Conservation (phyloP, 2,329 filamentous ascomycete genomes). For the Aplosporella prunicola region DNA sequence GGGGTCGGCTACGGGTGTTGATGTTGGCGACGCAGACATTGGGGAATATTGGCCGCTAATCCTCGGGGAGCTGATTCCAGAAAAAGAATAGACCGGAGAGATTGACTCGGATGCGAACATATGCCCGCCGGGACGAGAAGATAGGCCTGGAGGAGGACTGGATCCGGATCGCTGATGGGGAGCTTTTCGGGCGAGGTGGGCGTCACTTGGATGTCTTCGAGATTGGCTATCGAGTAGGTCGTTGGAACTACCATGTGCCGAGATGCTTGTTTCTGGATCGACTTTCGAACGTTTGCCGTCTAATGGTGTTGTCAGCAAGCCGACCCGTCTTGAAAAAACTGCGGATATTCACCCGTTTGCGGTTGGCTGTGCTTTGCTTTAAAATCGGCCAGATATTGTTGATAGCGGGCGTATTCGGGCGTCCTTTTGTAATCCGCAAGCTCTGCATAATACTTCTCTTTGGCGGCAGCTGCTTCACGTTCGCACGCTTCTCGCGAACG, state of each 20-base stretch:
- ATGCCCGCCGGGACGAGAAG: slow-evolving; percentile 19
- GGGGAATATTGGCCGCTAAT: slow-evolving; percentile 26
- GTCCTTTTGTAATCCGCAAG: slow-evolving; percentile 72
- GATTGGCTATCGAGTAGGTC: slow-evolving; percentile 21
- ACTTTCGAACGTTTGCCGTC: slow-evolving; percentile 37
- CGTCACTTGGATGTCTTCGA: slow-evolving; percentile 21
- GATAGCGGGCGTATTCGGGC: slow-evolving; percentile 56
- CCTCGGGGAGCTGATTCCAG: slow-evolving; percentile 26
- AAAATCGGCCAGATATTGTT: slow-evolving; percentile 66
- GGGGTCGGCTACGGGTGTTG: slow-evolving; percentile 14
- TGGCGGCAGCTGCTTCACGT: slow-evolving; percentile 59
- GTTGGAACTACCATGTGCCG: slow-evolving; percentile 23
- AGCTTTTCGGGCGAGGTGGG: slow-evolving; percentile 17
- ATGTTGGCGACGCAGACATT: slow-evolving; percentile 25
- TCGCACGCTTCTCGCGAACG: slow-evolving; percentile 64
- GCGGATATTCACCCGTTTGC: slow-evolving; percentile 23
- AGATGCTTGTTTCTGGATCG: slow-evolving; percentile 28
- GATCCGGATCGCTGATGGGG: slow-evolving; percentile 18
- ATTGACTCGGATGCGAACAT: slow-evolving; percentile 23
- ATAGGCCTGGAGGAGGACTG: slow-evolving; percentile 20
- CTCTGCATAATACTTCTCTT: slow-evolving; percentile 68
- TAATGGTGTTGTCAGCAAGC: slow-evolving; percentile 11
- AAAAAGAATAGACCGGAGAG: slow-evolving; percentile 24
- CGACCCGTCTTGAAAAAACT: not conserved
- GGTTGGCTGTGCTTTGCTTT: slow-evolving; percentile 54